Evolutionary conservation across 495 filamentous ascomycete species (phyloP).

Genomic region (Tuber borchii): DNA sequence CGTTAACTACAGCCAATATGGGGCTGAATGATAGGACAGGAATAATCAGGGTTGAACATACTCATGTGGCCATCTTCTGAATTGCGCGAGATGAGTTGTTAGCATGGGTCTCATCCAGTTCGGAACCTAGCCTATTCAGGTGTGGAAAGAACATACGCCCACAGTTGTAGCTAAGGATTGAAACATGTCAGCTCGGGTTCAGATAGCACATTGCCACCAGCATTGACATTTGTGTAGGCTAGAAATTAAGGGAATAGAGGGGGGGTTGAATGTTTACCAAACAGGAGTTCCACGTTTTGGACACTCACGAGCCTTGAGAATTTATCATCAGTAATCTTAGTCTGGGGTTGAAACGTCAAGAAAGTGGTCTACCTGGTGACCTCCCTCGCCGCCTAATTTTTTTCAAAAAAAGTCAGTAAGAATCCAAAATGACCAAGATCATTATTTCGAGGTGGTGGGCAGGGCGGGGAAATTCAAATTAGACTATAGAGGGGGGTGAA

Average conservation of each 20-base stretch:
- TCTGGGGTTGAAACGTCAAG: constrained; percentile 12
- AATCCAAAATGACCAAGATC: constrained; percentile 21
- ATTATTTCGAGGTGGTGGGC: constrained; percentile 4
- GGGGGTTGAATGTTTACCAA: constrained; percentile 54
- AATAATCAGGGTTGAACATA: constrained; percentile 46
- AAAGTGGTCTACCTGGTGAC: constrained; percentile 57
- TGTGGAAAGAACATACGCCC: constrained; percentile 52
- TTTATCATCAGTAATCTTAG: constrained; percentile 39
- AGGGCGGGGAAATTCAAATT: constrained; percentile 16
- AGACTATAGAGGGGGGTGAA: constrained; percentile 14
- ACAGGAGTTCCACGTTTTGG: constrained; percentile 87
- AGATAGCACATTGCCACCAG: constrained; percentile 4
- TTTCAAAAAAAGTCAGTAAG: constrained; percentile 26
- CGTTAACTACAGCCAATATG: background rate
- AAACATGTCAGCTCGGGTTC: constrained; percentile 39
- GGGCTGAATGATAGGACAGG: constrained; percentile 14
- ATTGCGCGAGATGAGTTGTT: constrained; percentile 23
- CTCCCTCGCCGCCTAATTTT: constrained; percentile 61
- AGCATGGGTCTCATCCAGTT: constrained; percentile 41
- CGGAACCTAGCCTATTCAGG: constrained; percentile 43
- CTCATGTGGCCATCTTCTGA: constrained; percentile 80
- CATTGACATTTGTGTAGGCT: background rate
- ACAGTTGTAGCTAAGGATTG: constrained; percentile 63
- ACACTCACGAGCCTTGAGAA: constrained; percentile 75
- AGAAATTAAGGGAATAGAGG: background rate